Evolutionary conservation across 148 eudicot species (phyloP).

Genomic region (Amaranthus hypochondriacus): DNA sequence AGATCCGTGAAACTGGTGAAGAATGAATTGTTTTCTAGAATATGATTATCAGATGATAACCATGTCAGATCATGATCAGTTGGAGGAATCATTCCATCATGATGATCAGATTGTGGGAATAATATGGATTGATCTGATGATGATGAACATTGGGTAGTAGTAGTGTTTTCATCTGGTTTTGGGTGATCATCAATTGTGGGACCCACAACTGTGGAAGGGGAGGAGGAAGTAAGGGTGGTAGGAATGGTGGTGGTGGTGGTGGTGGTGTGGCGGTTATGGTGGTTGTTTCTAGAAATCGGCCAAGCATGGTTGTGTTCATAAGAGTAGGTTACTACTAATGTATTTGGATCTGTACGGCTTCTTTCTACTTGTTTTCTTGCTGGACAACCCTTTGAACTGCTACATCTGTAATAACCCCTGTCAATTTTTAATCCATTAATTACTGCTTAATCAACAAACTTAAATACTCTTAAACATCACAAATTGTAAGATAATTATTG

Average conservation of each 20-base stretch:
- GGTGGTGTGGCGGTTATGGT: constrained; percentile 7
- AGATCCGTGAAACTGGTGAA: constrained; percentile 19
- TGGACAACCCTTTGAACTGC: constrained; percentile 86
- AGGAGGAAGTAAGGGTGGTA: background rate
- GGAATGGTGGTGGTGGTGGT: background rate
- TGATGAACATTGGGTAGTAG: background rate
- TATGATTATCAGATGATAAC: constrained; percentile 11
- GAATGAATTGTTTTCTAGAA: constrained; percentile 17
- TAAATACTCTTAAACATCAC: too few relatives aligned
- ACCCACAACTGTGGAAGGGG: background rate
- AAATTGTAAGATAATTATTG: too few relatives aligned
- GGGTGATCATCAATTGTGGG: background rate
- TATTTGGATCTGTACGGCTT: constrained; percentile 61
- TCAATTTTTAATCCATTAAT: constrained; percentile 6
- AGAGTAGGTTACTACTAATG: constrained; percentile 64
- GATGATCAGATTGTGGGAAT: constrained; percentile 9
- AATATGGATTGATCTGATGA: constrained; percentile 3
- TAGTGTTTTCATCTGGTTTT: background rate
- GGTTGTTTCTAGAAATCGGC: constrained; percentile 46
- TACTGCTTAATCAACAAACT: background rate
- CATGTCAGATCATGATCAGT: constrained; percentile 25
- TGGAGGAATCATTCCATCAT: constrained; percentile 5
- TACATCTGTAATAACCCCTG: constrained; percentile 80
- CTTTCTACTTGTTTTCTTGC: constrained; percentile 86
- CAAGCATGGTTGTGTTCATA: constrained; percentile 72